Evolutionary conservation across 2,329 filamentous ascomycete genomes (phyloP).

Genomic region (Penicillium sp.): DNA sequence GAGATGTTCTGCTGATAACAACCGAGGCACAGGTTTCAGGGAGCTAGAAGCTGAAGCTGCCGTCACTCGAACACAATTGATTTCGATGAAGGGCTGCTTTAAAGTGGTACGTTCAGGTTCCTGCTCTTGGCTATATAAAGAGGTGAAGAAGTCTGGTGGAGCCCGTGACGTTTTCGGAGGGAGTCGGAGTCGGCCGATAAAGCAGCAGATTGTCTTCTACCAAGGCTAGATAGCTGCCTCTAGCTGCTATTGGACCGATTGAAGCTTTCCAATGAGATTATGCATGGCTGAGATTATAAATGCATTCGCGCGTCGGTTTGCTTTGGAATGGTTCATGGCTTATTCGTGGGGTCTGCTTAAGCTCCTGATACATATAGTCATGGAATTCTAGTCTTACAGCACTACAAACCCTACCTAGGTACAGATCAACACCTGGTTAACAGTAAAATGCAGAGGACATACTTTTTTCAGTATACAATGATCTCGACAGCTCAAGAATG

Average conservation of each 20-base stretch:
- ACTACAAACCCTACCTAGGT: not conserved
- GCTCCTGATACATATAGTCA: not conserved
- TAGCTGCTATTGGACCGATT: slow-evolving; percentile 5
- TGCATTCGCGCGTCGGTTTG: not conserved
- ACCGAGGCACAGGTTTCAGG: too few species aligned
- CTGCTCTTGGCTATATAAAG: not conserved
- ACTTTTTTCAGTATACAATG: not conserved
- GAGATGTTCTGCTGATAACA: not conserved
- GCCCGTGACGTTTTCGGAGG: slow-evolving; percentile 19
- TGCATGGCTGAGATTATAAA: not conserved
- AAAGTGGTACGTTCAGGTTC: not conserved
- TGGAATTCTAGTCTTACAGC: not conserved
- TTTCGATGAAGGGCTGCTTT: not conserved
- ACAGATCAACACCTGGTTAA: not conserved
- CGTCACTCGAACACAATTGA: not conserved
- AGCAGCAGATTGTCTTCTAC: slow-evolving; percentile 1
- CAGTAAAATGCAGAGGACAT: not conserved
- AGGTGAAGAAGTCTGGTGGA: slow-evolving; percentile 10
- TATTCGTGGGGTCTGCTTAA: not conserved
- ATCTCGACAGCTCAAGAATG: not conserved
- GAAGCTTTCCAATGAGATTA: not conserved
- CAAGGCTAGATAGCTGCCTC: slow-evolving; percentile 1
- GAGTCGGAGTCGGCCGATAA: slow-evolving; percentile 26
- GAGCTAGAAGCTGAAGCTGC: not conserved
- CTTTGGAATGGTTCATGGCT: not conserved